A percentile compares a stretch with the other conserved stretches of the same genome.
Evolutionary conservation across 1,284 basidiomycete species (phyloP).

Genomic region (Sanghuangporus weigelae): DNA sequence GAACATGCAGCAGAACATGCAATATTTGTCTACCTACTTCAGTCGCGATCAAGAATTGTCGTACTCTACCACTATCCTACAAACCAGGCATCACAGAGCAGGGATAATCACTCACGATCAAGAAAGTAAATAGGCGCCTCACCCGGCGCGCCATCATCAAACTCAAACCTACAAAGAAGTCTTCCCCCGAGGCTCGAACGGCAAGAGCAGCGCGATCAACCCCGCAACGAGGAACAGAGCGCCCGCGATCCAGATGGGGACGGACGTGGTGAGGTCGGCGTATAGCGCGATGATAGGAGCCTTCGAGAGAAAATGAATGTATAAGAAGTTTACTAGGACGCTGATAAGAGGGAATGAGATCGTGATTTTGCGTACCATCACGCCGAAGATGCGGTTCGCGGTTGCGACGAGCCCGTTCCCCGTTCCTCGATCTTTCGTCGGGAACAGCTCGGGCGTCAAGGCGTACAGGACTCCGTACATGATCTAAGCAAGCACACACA

Average conservation of each 20-base stretch:
- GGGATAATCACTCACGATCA: too few relatives aligned
- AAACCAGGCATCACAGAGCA: too few relatives aligned
- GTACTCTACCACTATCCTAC: too few relatives aligned
- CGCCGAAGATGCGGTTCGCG: slow-evolving; percentile 54
- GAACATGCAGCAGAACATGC: too few relatives aligned
- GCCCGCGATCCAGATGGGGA: slow-evolving; percentile 69
- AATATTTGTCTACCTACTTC: too few relatives aligned
- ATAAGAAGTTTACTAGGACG: too few relatives aligned
- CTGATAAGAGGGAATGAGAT: too few relatives aligned
- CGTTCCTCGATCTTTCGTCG: slow-evolving; percentile 64
- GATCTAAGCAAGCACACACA: slow-evolving; percentile 32
- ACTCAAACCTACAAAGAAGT: slow-evolving; percentile 42
- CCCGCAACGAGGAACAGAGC: slow-evolving; percentile 60
- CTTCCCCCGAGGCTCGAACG: slow-evolving; percentile 66
- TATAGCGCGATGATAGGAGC: slow-evolving; percentile 65
- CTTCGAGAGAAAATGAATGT: slow-evolving; percentile 26
- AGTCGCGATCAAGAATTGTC: too few relatives aligned
- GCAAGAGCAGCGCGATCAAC: slow-evolving; percentile 58
- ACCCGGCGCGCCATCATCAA: not conserved
- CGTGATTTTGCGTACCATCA: slow-evolving; percentile 46
- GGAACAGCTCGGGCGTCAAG: slow-evolving; percentile 66
- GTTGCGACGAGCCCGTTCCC: slow-evolving; percentile 54
- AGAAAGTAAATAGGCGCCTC: too few relatives aligned
- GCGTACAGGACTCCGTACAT: slow-evolving; percentile 80
- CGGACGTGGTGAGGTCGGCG: slow-evolving; percentile 51